These are phyloP conservation scores for Wallacemonas collosoma DNA, from an alignment of 208 protist genomes.

Conservation along the genomic window DNA sequence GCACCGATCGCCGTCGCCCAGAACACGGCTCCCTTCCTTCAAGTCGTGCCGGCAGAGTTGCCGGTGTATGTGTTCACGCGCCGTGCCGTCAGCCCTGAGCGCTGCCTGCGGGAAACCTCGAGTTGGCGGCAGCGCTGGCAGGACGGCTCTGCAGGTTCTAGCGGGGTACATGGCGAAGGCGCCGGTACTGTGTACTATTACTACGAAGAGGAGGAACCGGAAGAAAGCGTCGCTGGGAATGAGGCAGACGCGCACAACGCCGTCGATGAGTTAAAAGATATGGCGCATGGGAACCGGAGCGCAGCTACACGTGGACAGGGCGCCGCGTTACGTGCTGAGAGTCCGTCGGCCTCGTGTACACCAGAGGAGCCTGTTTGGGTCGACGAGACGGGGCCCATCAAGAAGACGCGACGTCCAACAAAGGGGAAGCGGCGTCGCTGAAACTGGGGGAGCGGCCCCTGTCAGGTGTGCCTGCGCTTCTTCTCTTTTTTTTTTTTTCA, in stretches of 20 bases:
- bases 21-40: constrained; percentile 12
- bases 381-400: background rate
- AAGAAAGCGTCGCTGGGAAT: background rate
- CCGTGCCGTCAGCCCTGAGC: constrained; percentile 58
- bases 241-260: background rate
- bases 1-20: constrained; percentile 1
- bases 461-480: background rate
- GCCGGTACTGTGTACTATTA: constrained; percentile 33
- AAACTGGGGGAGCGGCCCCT: background rate
- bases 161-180: background rate
- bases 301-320: background rate
- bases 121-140: constrained; percentile 16
- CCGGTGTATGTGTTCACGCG: constrained; percentile 76
- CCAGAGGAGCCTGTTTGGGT: constrained; percentile 17
- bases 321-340: background rate
- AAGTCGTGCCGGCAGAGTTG: constrained; percentile 34
- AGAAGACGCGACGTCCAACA: background rate
- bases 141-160: background rate
- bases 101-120: constrained; percentile 36
- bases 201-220: constrained; percentile 46
- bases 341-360: background rate
- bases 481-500: constrained; percentile 11
- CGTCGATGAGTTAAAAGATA: background rate
- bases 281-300: background rate
- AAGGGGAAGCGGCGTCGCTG: background rate